Base-by-base conservation (phyloP, 1,284 basidiomycete species). In the Trichosporon coremiiforme region DNA sequence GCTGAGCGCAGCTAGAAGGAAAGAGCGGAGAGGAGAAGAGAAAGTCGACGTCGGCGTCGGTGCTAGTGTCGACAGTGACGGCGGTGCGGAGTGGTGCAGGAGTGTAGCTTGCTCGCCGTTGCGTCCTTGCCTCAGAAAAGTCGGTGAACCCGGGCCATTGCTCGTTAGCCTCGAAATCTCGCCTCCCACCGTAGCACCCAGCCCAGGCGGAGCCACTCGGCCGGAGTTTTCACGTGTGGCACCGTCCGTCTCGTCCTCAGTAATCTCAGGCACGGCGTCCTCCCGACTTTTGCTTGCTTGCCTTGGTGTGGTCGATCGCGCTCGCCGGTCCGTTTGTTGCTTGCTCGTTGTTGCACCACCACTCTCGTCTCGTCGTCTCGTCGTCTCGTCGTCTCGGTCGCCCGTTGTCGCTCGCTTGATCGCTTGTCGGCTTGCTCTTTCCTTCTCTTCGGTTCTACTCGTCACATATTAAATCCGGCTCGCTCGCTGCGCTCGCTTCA, bases 201-300 rank as follows among this genome's bases (percentile, higher is more conserved):
- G 15, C 45, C 33, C 33, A 38, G 29, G 8, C 25, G 25, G 22
- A 41, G 20, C 22, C 41, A n/a, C 55, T 13, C 55, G 38, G 55
- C 55, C 66, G 66, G 57, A 22, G 35, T 68, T 68, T 53, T 29
- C 45, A 47, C 38, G 53, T 65, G 68, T 69, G 68, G 68, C 68
- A 69, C 29, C 55, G 50, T 62, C 29, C 55, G 62, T 65, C 67
- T 25, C 25, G 25, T 25, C 25, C 25, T 25, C 25, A 25, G 25
- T 66, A 53, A 65, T 47, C 15, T 22, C 64, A 60, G 64, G 67
- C 64, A 69, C 68, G 20, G 38, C 25, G 12, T 17, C 9, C 47
- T 57, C 65, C 63, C 66, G 68, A 69, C 68, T 72, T 72, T 72
- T 72, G 68, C 57, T 29, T 35, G 57, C 60, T 35, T 15, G 60